Conservation (phyloP, 352 stramenopile genomes). For the Phytopythium sindhum region DNA sequence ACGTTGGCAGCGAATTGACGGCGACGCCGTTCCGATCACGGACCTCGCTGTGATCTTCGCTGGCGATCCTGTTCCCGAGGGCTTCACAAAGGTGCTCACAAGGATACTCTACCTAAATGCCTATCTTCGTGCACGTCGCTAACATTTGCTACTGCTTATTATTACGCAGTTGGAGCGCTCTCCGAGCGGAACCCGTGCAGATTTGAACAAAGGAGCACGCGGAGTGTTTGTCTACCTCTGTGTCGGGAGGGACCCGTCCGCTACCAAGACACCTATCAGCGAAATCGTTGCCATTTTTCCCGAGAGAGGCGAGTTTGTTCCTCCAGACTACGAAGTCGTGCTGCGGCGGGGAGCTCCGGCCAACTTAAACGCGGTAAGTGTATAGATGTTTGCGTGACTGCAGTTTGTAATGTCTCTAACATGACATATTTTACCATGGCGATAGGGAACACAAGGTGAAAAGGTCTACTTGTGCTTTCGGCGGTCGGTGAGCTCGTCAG, state of each 20-base stretch:
- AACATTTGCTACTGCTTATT: not conserved
- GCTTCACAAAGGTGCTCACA: conserved; percentile 61
- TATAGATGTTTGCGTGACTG: not conserved
- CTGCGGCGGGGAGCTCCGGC: conserved; percentile 50
- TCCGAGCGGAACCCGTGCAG: conserved; percentile 62
- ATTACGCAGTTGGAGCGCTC: conserved; percentile 62
- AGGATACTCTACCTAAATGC: not conserved
- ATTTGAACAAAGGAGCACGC: conserved; percentile 81
- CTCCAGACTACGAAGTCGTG: conserved; percentile 74
- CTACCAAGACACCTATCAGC: conserved; percentile 62
- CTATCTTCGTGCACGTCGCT: not conserved
- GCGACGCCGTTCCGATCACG: conserved; percentile 49
- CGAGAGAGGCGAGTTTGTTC: conserved; percentile 70
- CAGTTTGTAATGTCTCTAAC: not conserved
- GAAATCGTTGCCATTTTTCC: conserved; percentile 77
- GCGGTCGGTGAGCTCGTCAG: conserved; percentile 50
- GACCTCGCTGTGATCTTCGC: conserved; percentile 80
- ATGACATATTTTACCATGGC: not conserved
- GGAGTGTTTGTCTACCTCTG: conserved; percentile 78
- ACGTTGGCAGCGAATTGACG: conserved; percentile 50
- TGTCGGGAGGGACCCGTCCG: conserved; percentile 41
- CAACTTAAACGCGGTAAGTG: conserved; percentile 70
- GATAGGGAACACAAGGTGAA: conserved; percentile 74
- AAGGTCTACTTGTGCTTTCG: conserved; percentile 81
- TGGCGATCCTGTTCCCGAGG: conserved; percentile 61